Percentiles rank a stretch among this genome's conserved stretches.
Evolutionary conservation across 441 rosid genomes (phyloP).

Genomic region (Melastoma candidum): DNA sequence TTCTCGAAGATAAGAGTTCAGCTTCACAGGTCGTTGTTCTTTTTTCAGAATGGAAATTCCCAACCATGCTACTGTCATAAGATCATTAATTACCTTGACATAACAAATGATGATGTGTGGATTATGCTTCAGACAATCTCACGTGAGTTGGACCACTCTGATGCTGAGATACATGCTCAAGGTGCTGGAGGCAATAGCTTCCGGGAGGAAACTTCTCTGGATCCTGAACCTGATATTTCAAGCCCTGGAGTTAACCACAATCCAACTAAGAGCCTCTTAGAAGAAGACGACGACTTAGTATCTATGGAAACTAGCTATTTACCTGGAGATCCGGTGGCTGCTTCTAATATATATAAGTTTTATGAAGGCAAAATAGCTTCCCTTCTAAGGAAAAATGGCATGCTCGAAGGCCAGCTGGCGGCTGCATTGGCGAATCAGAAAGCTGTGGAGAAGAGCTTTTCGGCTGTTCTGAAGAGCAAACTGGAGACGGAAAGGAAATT

Average conservation of each 20-base stretch:
- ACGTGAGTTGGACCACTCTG: conserved; percentile 29
- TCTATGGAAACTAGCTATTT: conserved; percentile 39
- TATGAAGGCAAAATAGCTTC: conserved; percentile 67
- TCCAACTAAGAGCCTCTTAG: conserved; percentile 29
- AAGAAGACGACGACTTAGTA: conserved; percentile 31
- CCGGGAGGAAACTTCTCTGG: conserved; percentile 36
- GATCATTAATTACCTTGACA: not conserved
- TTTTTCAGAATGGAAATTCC: not conserved
- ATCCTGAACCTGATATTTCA: conserved; percentile 32
- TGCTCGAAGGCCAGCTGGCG: conserved; percentile 70
- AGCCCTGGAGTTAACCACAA: conserved; percentile 20
- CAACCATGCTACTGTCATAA: not conserved
- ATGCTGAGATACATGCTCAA: conserved; percentile 19
- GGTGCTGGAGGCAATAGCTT: conserved; percentile 34
- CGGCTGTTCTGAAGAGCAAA: conserved; percentile 59
- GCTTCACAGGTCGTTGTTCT: conserved; percentile 31
- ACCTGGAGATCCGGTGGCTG: conserved; percentile 33
- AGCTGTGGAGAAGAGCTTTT: conserved; percentile 62
- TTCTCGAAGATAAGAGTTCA: conserved; percentile 42
- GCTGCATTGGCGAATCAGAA: conserved; percentile 61
- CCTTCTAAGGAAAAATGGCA: conserved; percentile 59
- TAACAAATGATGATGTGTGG: not conserved
- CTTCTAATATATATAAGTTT: conserved; percentile 54
- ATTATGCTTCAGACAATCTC: conserved; percentile 44
- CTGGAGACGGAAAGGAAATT: conserved; percentile 79